phyloP scores from a whole-genome alignment of 75 land plant species.

The Picea glauca region DNA sequence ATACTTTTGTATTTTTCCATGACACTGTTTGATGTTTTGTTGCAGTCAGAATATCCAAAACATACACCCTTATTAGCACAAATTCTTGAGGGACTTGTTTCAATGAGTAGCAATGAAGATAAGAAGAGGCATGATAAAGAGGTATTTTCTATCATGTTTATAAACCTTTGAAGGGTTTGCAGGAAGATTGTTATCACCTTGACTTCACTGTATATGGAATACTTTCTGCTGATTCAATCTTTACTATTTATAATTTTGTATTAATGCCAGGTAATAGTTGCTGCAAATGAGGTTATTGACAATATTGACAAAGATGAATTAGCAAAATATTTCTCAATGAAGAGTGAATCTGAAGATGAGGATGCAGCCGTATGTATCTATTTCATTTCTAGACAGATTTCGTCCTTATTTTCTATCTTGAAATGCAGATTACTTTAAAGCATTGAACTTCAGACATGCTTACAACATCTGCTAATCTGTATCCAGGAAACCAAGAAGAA shows the following conservation, averaged over 20 bases:
- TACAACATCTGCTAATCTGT: not conserved
- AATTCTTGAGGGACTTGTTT: slow-evolving; percentile 55
- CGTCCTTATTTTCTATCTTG: not conserved
- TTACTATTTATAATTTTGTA: not conserved
- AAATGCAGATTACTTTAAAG: not conserved
- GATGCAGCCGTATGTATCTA: slow-evolving; percentile 59
- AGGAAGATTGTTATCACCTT: not conserved
- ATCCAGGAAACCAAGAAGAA: slow-evolving; percentile 78
- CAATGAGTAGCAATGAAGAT: slow-evolving; percentile 27
- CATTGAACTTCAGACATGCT: not conserved
- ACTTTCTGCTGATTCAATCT: not conserved
- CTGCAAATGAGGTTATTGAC: slow-evolving; percentile 82
- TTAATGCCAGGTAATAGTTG: slow-evolving; percentile 60
- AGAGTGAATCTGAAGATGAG: slow-evolving; percentile 78
- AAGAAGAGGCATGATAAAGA: slow-evolving; percentile 30
- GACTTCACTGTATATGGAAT: not conserved
- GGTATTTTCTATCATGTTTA: slow-evolving; percentile 19
- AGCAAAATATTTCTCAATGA: slow-evolving; percentile 73
- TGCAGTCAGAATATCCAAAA: slow-evolving; percentile 60
- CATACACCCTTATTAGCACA: slow-evolving; percentile 65
- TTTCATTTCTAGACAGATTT: not conserved
- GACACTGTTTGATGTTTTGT: not conserved
- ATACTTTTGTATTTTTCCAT: not conserved
- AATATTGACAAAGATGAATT: slow-evolving; percentile 78
- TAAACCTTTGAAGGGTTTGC: not conserved